Conservation (phyloP, 2,329 filamentous ascomycete species). For the Ophiostoma himal-ulmi region DNA sequence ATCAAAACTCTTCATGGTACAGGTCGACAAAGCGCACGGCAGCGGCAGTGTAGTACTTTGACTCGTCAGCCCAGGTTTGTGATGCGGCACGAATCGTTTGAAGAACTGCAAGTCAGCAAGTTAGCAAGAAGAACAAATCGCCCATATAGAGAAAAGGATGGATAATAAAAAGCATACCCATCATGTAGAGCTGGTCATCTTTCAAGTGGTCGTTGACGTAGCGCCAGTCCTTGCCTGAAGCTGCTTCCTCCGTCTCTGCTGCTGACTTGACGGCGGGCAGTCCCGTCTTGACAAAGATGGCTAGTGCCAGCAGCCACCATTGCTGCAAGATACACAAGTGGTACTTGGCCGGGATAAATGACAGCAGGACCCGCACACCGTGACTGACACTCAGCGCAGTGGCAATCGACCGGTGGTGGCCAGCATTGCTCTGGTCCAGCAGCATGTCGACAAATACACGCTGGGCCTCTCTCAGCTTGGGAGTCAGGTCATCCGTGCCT, state of each 20-base stretch:
- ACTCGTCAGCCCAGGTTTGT: constrained; percentile 66
- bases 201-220: constrained; percentile 64
- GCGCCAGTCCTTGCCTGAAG: constrained; percentile 62
- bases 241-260: constrained; percentile 54
- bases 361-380: constrained; percentile 78
- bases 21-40: constrained; percentile 68
- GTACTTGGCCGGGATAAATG: constrained; percentile 64
- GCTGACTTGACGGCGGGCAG: constrained; percentile 57
- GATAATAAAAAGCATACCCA: constrained; percentile 48
- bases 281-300: constrained; percentile 68
- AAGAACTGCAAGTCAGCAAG: constrained; percentile 43
- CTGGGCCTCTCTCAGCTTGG: constrained; percentile 69
- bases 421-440: constrained; percentile 35
- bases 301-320: constrained; percentile 82
- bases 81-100: constrained; percentile 70
- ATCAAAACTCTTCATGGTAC: constrained; percentile 47
- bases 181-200: constrained; percentile 59
- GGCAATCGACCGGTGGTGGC: constrained; percentile 70
- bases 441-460: constrained; percentile 44
- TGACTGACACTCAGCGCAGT: constrained; percentile 82
- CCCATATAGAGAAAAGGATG: no score
- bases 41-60: constrained; percentile 59
- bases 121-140: neutral
- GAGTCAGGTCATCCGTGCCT: constrained; percentile 53
- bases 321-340: constrained; percentile 71